Evolutionary conservation across 495 filamentous ascomycete genomes (phyloP).

Genomic region (Neurospora cerealis): DNA sequence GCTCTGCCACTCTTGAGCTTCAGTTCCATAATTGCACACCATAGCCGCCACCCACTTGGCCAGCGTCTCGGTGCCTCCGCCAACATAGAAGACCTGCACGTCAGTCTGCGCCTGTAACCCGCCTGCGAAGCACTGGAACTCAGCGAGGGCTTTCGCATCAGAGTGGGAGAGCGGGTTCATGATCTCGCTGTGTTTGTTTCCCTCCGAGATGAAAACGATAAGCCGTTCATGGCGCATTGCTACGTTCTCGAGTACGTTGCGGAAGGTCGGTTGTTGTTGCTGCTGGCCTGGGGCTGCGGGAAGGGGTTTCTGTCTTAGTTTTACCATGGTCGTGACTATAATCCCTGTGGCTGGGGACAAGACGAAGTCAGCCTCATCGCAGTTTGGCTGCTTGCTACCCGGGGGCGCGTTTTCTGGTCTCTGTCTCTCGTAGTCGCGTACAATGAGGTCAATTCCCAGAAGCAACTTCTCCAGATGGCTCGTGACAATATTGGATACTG

Average conservation of each 20-base stretch:
- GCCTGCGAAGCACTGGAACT: slow-evolving; percentile 43
- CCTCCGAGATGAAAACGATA: slow-evolving; percentile 58
- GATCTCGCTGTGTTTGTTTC: slow-evolving; percentile 26
- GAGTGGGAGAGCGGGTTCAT: slow-evolving; percentile 27
- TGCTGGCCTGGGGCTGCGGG: slow-evolving; percentile 43
- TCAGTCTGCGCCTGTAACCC: slow-evolving; percentile 24
- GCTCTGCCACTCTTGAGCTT: slow-evolving; percentile 15
- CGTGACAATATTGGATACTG: slow-evolving; percentile 36
- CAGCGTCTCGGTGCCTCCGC: slow-evolving; percentile 47
- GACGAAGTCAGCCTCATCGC: slow-evolving; percentile 65
- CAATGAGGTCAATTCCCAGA: slow-evolving; percentile 45
- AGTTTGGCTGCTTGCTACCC: slow-evolving; percentile 23
- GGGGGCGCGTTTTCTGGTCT: slow-evolving; percentile 22
- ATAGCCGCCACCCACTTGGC: slow-evolving; percentile 46
- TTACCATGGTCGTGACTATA: slow-evolving; percentile 60
- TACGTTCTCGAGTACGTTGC: slow-evolving; percentile 46
- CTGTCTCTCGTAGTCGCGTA: slow-evolving; percentile 45
- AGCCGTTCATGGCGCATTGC: slow-evolving; percentile 57
- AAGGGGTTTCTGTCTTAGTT: slow-evolving; percentile 59
- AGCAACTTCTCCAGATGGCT: slow-evolving; percentile 38
- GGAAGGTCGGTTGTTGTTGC: slow-evolving; percentile 34
- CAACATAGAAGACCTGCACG: slow-evolving; percentile 41
- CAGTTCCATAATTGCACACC: slow-evolving; percentile 30
- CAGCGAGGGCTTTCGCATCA: slow-evolving; percentile 43
- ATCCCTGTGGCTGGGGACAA: slow-evolving; percentile 62